These are phyloP conservation scores for Urtica urens DNA, from an alignment of 306 rosid species.

Conservation along the genomic window DNA sequence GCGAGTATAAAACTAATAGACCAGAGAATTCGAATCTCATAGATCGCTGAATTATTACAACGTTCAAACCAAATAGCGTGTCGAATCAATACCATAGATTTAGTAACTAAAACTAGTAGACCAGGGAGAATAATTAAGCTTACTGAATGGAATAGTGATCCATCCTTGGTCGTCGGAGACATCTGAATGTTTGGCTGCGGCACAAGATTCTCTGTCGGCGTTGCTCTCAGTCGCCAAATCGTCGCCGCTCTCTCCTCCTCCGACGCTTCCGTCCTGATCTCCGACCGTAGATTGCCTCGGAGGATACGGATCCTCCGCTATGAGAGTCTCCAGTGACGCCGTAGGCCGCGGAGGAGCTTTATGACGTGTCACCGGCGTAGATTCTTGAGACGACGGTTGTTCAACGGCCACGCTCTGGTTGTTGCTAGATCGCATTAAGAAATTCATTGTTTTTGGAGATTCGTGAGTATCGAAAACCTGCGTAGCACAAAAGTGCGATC, in stretches of 20 bases:
- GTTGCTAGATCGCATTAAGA: constrained; percentile 52
- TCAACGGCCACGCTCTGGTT: constrained; percentile 36
- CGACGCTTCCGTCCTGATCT: constrained; percentile 33
- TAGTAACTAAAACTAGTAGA: too few relatives aligned
- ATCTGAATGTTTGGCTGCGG: constrained; percentile 49
- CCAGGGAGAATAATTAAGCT: constrained; percentile 17
- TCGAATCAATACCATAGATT: too few relatives aligned
- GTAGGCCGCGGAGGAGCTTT: constrained; percentile 41
- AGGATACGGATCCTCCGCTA: constrained; percentile 42
- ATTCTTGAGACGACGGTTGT: constrained; percentile 25
- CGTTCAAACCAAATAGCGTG: too few relatives aligned
- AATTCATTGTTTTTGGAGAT: constrained; percentile 77
- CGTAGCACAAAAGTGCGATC: too few relatives aligned
- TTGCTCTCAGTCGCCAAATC: constrained; percentile 19
- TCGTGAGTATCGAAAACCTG: too few relatives aligned
- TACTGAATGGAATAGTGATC: constrained; percentile 68
- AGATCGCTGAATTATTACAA: too few relatives aligned
- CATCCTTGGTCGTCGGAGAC: constrained; percentile 84
- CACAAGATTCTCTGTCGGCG: constrained; percentile 25
- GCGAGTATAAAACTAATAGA: too few relatives aligned
- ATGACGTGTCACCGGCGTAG: constrained; percentile 26
- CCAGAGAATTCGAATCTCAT: too few relatives aligned
- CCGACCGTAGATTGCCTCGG: constrained; percentile 28
- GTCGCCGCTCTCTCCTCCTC: constrained; percentile 34
- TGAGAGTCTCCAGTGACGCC: constrained; percentile 36